Conservation (phyloP, 768 basidiomycete species). For the Mycena floridula region DNA sequence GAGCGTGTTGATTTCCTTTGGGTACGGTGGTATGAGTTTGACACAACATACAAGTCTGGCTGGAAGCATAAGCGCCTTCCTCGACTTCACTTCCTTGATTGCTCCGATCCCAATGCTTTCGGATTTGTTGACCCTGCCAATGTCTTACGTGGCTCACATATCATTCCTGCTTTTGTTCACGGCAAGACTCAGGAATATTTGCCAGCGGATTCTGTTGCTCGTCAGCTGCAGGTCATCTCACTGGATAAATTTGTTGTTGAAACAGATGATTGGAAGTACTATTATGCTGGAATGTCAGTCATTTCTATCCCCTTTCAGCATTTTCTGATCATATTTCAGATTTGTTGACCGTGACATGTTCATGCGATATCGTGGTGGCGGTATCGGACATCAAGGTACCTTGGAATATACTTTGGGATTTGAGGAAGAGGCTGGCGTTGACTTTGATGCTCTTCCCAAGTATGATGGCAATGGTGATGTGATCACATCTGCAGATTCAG, state of each 20-base stretch:
- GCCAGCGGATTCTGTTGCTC: conserved; percentile 8
- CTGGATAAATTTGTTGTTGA: conserved; percentile 6
- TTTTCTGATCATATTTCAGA: conserved; percentile 12
- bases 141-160: conserved; percentile 25
- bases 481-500: neutral
- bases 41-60: conserved; percentile 9
- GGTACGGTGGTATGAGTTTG: conserved; percentile 18
- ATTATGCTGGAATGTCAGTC: conserved; percentile 31
- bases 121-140: conserved; percentile 27
- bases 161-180: conserved; percentile 25
- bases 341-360: conserved; percentile 36
- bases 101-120: conserved; percentile 18
- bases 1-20: conserved; percentile 20
- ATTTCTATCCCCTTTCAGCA: neutral
- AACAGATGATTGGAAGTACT: conserved; percentile 20
- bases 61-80: conserved; percentile 7
- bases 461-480: conserved; percentile 1
- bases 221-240: conserved; percentile 4
- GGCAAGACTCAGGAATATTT: conserved; percentile 15
- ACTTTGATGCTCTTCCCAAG: neutral
- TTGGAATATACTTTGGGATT: neutral
- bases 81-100: conserved; percentile 18
- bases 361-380: conserved; percentile 23
- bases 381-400: conserved; percentile 19
- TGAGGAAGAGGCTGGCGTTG: conserved; percentile 1